Evolutionary conservation across 1,284 basidiomycete species (phyloP).

Genomic region (Sporisorium exsertum): DNA sequence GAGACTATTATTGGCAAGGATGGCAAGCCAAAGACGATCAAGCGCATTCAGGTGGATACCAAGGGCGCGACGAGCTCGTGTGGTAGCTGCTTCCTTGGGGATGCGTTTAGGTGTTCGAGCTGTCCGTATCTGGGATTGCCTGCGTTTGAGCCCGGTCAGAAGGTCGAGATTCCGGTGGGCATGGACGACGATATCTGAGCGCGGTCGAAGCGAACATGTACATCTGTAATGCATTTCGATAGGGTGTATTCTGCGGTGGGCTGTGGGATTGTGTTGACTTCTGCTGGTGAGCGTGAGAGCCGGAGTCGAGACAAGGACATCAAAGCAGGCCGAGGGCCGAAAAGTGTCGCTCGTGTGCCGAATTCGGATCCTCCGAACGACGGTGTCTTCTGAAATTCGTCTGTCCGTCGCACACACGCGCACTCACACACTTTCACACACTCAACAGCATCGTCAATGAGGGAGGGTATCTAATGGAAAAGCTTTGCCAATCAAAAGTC

Average conservation of each 20-base stretch:
- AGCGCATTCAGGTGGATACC: constrained; percentile 67
- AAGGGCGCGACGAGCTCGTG: constrained; percentile 82
- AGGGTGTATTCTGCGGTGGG: not conserved
- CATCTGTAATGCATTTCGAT: not conserved
- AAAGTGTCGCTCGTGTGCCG: too few species aligned
- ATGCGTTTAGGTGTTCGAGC: constrained; percentile 94
- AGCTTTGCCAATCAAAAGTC: not conserved
- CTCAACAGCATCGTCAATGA: not conserved
- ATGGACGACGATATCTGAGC: constrained; percentile 67
- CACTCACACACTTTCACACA: not conserved
- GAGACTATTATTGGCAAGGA: constrained; percentile 65
- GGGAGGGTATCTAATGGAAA: constrained; percentile 1
- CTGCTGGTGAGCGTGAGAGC: not conserved
- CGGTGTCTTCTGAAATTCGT: not conserved
- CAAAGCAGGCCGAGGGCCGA: too few species aligned
- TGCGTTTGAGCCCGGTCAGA: constrained; percentile 97
- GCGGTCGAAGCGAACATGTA: not conserved
- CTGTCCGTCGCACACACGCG: not conserved
- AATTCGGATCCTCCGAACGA: not conserved
- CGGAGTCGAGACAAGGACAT: not conserved
- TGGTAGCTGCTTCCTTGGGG: constrained; percentile 97
- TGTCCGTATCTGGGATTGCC: constrained; percentile 97
- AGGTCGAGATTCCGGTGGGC: constrained; percentile 77
- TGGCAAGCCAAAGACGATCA: constrained; percentile 64
- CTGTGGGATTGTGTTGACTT: not conserved